A percentile compares a stretch with the other conserved stretches of the same genome.
These are phyloP conservation scores for Hibiscus trionum DNA, from an alignment of 345 rosid genomes.

Conservation along the genomic window DNA sequence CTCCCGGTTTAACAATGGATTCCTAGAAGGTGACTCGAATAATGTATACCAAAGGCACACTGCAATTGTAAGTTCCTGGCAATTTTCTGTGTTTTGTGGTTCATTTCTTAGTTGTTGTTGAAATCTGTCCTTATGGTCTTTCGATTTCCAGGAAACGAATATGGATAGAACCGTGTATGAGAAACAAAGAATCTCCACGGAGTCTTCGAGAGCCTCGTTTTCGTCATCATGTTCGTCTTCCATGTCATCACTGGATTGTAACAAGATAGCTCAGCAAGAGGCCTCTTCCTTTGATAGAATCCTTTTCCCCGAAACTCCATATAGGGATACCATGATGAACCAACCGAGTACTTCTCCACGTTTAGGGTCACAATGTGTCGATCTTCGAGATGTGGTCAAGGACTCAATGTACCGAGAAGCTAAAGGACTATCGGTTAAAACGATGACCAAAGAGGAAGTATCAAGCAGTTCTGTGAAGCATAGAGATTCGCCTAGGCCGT, in stretches of 20 bases:
- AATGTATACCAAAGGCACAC: not conserved
- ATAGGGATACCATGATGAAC: slow-evolving; percentile 44
- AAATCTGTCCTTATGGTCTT: slow-evolving; percentile 14
- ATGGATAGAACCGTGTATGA: slow-evolving; percentile 37
- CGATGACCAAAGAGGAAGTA: slow-evolving; percentile 40
- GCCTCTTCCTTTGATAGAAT: slow-evolving; percentile 45
- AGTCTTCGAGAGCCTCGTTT: slow-evolving; percentile 74
- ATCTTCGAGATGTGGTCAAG: slow-evolving; percentile 40
- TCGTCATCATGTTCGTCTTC: slow-evolving; percentile 90
- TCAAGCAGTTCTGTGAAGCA: slow-evolving; percentile 27
- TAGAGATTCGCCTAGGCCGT: slow-evolving; percentile 63
- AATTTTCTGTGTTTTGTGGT: not conserved
- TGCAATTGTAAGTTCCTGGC: not conserved
- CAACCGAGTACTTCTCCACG: slow-evolving; percentile 43
- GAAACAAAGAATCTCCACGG: slow-evolving; percentile 68
- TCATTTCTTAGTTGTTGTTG: not conserved
- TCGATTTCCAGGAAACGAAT: slow-evolving; percentile 44
- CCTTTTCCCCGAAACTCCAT: slow-evolving; percentile 50
- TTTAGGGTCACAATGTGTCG: slow-evolving; percentile 31
- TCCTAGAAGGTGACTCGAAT: not conserved
- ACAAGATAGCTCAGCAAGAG: slow-evolving; percentile 52
- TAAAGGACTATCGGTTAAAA: slow-evolving; percentile 49
- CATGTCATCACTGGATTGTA: slow-evolving; percentile 55
- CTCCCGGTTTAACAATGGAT: not conserved
- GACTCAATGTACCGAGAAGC: slow-evolving; percentile 89